Evolutionary conservation across 441 rosid species (phyloP), one percentile per base, ranked within the genome.

Genomic region (Erodium texanum): DNA sequence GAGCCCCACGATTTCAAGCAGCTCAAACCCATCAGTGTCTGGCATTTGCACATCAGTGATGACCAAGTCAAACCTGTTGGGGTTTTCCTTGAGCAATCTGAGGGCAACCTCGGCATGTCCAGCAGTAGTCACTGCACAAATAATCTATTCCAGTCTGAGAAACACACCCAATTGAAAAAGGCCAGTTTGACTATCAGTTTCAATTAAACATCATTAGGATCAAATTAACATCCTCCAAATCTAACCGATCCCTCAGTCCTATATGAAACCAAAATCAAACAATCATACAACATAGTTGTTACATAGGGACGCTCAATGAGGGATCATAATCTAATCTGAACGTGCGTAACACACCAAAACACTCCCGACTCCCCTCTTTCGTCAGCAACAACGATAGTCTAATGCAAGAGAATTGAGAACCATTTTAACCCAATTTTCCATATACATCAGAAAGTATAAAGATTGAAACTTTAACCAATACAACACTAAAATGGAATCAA

Each of bases 31-130:
- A 79, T 93, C 95, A 70, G 89, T 85, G 75, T 95, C 98, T 3
- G 99, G 99, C 99, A 95, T 95, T 75, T 89, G 85, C 36, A 95
- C 99, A 84, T 95, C 99, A 67, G 96, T 95, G 64, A 95, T 95
- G 69, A 95, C 95, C 68, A 95, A 67, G 68, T 95, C 99, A 79
- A 75, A 92, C 72, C 77, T 82, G 74, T 7, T 10, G 1, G 19
- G 62, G 24, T 89, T 89, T 71, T 95, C 96, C 77, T 98, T 88
- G 62, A 95, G 76, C 89, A 92, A 68, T 36, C 84, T 83, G 66
- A 95, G 77, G 20, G 98, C 99, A 67, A 52, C 77, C 67, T 71
- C 77, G 2, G 97, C 85, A 71, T 87, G 94, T 80, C 82, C 87
- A 54, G 95, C 86, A 18, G 81, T 83, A 45, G 99, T 89, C 67